Base-by-base conservation (phyloP, 495 filamentous ascomycete species). In the Penicillium samsonianum region DNA sequence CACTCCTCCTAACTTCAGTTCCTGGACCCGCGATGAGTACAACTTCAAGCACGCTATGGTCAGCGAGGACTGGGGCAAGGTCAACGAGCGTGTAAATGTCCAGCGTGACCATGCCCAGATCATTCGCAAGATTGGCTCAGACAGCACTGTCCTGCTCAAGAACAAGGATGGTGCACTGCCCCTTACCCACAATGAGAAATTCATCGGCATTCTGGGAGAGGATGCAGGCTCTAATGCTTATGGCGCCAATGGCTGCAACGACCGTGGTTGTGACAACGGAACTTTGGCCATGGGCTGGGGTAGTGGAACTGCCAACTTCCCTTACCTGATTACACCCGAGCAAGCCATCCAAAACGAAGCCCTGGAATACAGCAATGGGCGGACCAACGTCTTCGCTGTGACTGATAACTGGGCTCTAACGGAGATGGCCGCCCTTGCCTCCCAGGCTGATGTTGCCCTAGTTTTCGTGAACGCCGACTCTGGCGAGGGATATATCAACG, bases 231-330 rank as follows among this genome's bases (percentile, higher is more conserved):
- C 84, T 9, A 93, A 90, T 62, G 78, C 82, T 0, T 76, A 78
- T 30, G 94, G 94, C n/a, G 89, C 91, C 17, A 97, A 98, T 68
- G 86, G 88, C 20, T 96, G 92, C 67, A 30, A 63, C 38, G 90
- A 98, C 73, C 85, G 89, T 38, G 86, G 88, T n/a, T 96, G 94
- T 58, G 79, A 91, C 67, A 83, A 85, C 41, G 93, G 92, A 28
- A 97, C 93, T 6, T 80, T 97, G 28, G 94, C 89, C 28, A 92
- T 96, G 87, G 92, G 85, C 46, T 98, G 93, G 94, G 94, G 93
- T 33, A 92, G 88, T 57, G 94, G 94, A 50, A 90, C 89, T 20
- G 82, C 90, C 33, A 87, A 94, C 62, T 97, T 91, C 79, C 92
- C 94, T 1, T 98, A 97, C 73, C 81, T 98, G 4, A 77, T 95